A percentile compares a stretch with the other conserved stretches of the same genome.
Conservation (phyloP, 208 protist genomes). For the Porcisia hertigi region DNA sequence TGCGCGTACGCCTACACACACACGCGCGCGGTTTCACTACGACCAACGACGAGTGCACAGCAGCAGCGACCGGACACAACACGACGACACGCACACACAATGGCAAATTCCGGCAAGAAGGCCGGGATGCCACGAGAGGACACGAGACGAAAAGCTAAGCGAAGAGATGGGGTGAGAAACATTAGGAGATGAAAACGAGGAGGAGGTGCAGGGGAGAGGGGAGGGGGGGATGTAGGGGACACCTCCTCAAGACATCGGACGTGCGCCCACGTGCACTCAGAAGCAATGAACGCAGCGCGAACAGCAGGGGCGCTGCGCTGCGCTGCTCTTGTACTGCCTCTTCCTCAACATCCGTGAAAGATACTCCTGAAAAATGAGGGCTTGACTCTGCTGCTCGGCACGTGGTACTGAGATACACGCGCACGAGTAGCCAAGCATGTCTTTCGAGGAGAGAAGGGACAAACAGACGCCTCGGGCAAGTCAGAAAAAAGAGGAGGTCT, state of each 20-base stretch:
- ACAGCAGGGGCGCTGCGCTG: not conserved
- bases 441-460: not conserved
- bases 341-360: no score
- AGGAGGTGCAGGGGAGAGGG: not conserved
- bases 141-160: not conserved
- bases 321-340: not conserved
- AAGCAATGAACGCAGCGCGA: not conserved
- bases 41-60: slow-evolving; percentile 6
- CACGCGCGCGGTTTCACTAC: not conserved
- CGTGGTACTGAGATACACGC: not conserved
- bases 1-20: no score
- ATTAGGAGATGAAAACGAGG: not conserved
- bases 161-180: not conserved
- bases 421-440: not conserved
- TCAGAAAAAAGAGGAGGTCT: not conserved
- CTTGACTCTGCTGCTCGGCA: not conserved
- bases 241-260: not conserved
- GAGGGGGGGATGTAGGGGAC: not conserved
- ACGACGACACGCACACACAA: not conserved
- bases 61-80: not conserved
- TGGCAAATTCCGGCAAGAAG: not conserved
- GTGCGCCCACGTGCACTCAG: not conserved
- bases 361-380: not conserved
- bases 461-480: not conserved
- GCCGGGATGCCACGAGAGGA: not conserved